phyloP scores from a whole-genome alignment of 164 flowering plant species.

The Tetracentron sinense region DNA sequence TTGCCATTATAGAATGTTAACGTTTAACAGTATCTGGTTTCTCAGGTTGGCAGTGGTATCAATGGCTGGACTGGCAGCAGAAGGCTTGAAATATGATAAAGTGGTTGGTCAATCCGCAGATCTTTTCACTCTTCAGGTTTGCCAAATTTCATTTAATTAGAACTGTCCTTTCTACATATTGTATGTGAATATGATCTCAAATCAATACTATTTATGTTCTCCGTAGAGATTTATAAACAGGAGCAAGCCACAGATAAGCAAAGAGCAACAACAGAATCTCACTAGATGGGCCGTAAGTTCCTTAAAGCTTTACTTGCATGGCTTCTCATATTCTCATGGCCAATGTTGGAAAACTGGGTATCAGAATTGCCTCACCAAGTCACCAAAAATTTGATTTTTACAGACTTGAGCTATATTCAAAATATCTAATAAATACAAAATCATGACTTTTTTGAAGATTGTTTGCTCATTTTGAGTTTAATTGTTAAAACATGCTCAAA shows the following conservation, averaged over 20 bases:
- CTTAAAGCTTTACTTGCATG: constrained; percentile 6
- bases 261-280: constrained; percentile 90
- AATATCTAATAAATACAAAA: no score
- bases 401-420: no score
- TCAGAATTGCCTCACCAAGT: background rate
- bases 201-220: background rate
- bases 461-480: no score
- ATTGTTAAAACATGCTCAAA: no score
- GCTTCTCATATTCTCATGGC: background rate
- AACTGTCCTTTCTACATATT: background rate
- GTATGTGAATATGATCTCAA: background rate
- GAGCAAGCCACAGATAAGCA: constrained; percentile 75
- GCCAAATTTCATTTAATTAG: constrained; percentile 6
- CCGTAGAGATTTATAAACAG: constrained; percentile 82
- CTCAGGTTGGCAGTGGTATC: constrained; percentile 85
- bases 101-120: constrained; percentile 97
- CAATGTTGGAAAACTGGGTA: background rate
- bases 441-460: no score
- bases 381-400: no score
- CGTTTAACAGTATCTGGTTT: background rate
- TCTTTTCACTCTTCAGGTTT: constrained; percentile 93
- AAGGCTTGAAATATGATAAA: constrained; percentile 85
- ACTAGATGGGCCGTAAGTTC: constrained; percentile 96
- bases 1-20: background rate
- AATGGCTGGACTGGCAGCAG: constrained; percentile 98